phyloP scores from a whole-genome alignment of 495 filamentous ascomycete species.

The Acidomyces sp. region DNA sequence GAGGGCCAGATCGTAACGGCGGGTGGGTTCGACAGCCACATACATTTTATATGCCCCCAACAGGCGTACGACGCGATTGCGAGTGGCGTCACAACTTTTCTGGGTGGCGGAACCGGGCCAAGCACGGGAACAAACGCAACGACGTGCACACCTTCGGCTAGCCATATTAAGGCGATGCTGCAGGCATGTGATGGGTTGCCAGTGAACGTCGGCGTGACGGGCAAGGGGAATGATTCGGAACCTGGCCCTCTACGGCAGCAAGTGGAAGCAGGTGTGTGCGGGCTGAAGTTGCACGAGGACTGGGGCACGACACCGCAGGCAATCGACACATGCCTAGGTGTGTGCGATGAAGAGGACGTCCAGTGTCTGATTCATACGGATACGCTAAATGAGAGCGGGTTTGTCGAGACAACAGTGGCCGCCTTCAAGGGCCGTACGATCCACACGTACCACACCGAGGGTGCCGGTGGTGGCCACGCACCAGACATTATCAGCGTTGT shows the following conservation, averaged over 20 bases:
- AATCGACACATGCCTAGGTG: conserved; percentile 75
- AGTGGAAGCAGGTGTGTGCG: conserved; percentile 69
- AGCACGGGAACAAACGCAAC: conserved; percentile 92
- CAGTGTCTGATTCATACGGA: conserved; percentile 97
- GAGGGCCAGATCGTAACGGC: conserved; percentile 90
- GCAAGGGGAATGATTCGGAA: conserved; percentile 88
- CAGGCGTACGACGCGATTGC: conserved; percentile 77
- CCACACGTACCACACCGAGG: conserved; percentile 97
- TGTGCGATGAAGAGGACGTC: conserved; percentile 85
- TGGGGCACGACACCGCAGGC: conserved; percentile 90
- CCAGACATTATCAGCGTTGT: conserved; percentile 95
- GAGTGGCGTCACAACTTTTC: conserved; percentile 80
- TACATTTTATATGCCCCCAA: conserved; percentile 95
- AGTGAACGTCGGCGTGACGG: conserved; percentile 85
- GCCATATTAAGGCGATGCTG: conserved; percentile 83
- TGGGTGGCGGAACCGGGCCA: conserved; percentile 90
- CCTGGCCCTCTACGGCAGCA: conserved; percentile 64
- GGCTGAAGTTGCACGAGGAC: conserved; percentile 94
- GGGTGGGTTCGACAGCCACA: conserved; percentile 83
- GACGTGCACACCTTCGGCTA: conserved; percentile 80
- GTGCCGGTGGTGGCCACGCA: conserved; percentile 89
- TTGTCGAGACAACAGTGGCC: conserved; percentile 81
- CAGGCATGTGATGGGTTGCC: conserved; percentile 80
- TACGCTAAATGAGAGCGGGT: conserved; percentile 93
- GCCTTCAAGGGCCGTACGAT: conserved; percentile 85